Evolutionary conservation across 2,329 filamentous ascomycete species (phyloP), one percentile per base, ranked within the genome.

Genomic region (Fusarium siculi): DNA sequence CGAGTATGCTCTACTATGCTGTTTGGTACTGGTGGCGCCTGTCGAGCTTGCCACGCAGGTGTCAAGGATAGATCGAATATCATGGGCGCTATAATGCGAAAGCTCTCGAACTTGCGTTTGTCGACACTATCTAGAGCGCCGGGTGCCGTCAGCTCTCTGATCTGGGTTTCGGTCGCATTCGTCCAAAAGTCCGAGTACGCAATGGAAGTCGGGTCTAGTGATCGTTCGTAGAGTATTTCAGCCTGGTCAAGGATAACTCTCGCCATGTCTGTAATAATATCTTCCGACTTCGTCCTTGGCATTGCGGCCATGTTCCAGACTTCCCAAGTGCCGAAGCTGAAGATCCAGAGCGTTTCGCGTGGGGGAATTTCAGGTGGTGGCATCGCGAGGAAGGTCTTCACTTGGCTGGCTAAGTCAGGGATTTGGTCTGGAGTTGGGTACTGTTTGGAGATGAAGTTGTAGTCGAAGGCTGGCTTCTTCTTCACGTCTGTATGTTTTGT

Each of bases 291-390:
- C 14, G 78, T 75, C 15, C 82, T 78, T 2, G 87, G 87, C 23
- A 88, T 74, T 5, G 86, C 81, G 2, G 87, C 83, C 23, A 89
- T 77, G 16, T 85, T 84, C 86, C 86, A 89, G 55, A 88, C 78
- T 63, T 89, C 87, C 87, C 87, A 88, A 36, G 84, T 84, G n/a
- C 87, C 87, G 60, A 88, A 84, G 15, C 81, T 85, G 60, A 89
- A 86, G 19, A 89, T 79, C 85, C 85, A 89, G 19, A 89, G 73
- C 1, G 87, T 88, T 66, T 88, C 85, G n/a, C 80, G 80, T 10
- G 85, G 82, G 0, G 81, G 65, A 1, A 69, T 65, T 5, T 71
- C 68, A 1, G 82, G 80, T 25, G 76, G 77, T 5, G 83, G 79
- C 46, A 79, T 80, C 11, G 80, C 75, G n/a, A 89, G 82, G 57